Evolutionary conservation across 495 filamentous ascomycete species (phyloP).

Genomic region (Trichoderma gamsii): DNA sequence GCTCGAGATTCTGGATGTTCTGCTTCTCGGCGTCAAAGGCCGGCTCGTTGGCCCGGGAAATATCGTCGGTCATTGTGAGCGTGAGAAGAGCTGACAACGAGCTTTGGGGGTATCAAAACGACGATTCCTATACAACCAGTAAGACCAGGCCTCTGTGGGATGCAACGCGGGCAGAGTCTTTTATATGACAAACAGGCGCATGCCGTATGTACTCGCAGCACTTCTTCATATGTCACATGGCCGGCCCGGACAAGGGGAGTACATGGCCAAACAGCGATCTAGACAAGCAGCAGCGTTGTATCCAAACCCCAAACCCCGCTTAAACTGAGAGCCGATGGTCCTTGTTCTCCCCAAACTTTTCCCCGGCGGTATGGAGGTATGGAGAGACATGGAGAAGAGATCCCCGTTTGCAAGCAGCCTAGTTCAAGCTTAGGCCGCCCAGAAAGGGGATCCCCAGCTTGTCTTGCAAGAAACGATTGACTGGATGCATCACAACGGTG

Average conservation of each 20-base stretch:
- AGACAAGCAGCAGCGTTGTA: background rate
- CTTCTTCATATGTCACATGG: background rate
- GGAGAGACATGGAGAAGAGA: background rate
- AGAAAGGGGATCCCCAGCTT: background rate
- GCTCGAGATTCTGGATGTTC: background rate
- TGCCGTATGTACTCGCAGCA: background rate
- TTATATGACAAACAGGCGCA: background rate
- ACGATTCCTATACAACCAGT: background rate
- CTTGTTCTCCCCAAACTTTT: slow-evolving; percentile 7
- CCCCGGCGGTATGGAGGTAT: slow-evolving; percentile 10
- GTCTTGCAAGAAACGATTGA: background rate
- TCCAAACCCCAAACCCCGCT: background rate
- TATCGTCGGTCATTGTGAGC: slow-evolving; percentile 2
- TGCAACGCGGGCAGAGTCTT: background rate
- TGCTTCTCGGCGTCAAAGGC: slow-evolving; percentile 3
- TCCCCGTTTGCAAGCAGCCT: slow-evolving; percentile 8
- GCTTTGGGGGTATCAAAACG: background rate
- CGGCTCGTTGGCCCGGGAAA: background rate
- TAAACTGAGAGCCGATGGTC: background rate
- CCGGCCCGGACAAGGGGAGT: background rate
- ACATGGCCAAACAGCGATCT: background rate
- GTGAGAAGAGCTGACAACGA: background rate
- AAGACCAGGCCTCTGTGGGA: background rate
- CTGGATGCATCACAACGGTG: background rate
- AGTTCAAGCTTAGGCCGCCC: background rate